phyloP scores from a whole-genome alignment of 208 protist genomes.

The Trypanosoma boissoni region DNA sequence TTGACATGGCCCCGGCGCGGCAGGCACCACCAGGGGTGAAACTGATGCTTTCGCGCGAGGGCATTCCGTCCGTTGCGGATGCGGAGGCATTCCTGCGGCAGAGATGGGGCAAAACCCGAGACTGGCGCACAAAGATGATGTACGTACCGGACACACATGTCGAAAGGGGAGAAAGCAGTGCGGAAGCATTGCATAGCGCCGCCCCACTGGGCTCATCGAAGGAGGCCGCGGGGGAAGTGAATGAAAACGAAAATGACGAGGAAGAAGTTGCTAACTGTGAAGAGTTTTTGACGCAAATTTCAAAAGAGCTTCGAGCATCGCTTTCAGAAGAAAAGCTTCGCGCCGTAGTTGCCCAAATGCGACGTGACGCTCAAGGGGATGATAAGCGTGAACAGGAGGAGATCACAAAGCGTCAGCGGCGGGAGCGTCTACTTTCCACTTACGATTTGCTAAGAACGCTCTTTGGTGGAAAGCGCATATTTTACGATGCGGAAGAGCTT shows the following conservation, averaged over 20 bases:
- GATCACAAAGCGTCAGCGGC: conserved; percentile 50
- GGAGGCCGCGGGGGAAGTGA: neutral
- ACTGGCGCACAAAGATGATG: neutral
- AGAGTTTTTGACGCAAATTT: conserved; percentile 43
- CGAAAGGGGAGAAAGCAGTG: neutral
- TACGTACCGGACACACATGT: neutral
- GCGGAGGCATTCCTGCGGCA: conserved; percentile 15
- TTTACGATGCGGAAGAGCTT: conserved; percentile 33
- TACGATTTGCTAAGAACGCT: conserved; percentile 75
- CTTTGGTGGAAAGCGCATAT: conserved; percentile 35
- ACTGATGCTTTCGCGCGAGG: conserved; percentile 16
- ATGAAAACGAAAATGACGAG: neutral
- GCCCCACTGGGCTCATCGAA: neutral
- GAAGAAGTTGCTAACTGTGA: conserved; percentile 10
- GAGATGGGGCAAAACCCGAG: conserved; percentile 4
- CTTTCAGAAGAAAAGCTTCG: conserved; percentile 57
- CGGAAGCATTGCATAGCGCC: neutral
- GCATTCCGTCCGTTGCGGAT: conserved; percentile 15
- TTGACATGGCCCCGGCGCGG: conserved; percentile 20
- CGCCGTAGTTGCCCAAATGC: conserved; percentile 63
- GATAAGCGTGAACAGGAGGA: conserved; percentile 38
- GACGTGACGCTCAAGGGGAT: conserved; percentile 36
- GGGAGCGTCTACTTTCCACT: conserved; percentile 57
- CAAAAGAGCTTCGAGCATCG: conserved; percentile 54
- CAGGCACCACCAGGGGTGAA: neutral